Base-by-base conservation (phyloP, 2,329 filamentous ascomycete genomes). In the Monosporascus cannonballus region DNA sequence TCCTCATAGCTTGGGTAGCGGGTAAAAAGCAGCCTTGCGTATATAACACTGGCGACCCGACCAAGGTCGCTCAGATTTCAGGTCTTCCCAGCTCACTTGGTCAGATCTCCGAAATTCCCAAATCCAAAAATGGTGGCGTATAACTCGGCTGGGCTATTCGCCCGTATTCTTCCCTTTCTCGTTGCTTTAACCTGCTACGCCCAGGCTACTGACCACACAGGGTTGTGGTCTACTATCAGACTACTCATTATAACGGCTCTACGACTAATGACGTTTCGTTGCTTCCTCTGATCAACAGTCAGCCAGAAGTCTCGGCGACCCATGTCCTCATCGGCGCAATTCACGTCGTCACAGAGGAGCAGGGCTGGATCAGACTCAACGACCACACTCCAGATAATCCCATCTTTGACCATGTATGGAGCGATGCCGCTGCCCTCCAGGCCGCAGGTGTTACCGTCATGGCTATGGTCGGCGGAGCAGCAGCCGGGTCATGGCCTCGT, bases 281-380 rank as follows among this genome's bases (percentile, higher is more conserved):
- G 54, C 72, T 82, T 3, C 78, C 78, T 1, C 71, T 83, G 51
- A 65, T 83, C 58, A 54, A 61, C 44, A 73, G 68, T 17, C 69
- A 76, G 47, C 64, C 74, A 5, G 67, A 68, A 52, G 76, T 81
- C 56, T 68, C 75, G 38, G 66, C 80, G 25, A 96, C 92, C 0
- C 92, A 96, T 71, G 77, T 96, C 54, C 92, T 96, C 61, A 73
- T 96, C 48, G 90, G 89, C 6, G 91, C 92, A 14, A 83, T 96
- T 54, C 92, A 96, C 70, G 74, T 96, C 61, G 92, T 94, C 68
- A 76, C 79, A 6, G 71, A 72, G 24, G 69, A 73, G 20, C 83
- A 88, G 1, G 76, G 76, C 8, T 76, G 83, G 54, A 79, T 93
- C 61, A 89, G 85, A 0, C 80, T 96, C 58, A 96, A 96, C 69